Percentiles rank a stretch among this genome's conserved stretches.
Conservation (phyloP, 169 alveolate species). For the Plasmodium chabaudi region DNA sequence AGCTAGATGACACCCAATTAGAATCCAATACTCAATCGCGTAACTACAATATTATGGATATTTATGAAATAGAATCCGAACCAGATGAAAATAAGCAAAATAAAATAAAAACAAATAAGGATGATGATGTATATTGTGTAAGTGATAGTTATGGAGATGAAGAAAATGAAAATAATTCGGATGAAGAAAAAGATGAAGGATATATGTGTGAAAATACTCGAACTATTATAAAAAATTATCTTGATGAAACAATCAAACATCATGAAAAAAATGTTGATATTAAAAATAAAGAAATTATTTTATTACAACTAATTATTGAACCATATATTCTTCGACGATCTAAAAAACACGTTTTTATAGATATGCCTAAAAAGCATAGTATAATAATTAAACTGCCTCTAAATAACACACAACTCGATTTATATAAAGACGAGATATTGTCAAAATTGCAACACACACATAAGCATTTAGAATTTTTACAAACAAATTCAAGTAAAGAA, state of each 20-base stretch:
- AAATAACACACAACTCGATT: constrained; percentile 77
- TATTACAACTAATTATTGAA: constrained; percentile 87
- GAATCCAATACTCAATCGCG: background rate
- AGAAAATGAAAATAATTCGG: background rate
- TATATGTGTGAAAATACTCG: background rate
- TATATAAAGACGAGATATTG: constrained; percentile 79
- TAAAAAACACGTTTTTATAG: constrained; percentile 89
- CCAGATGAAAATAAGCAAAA: no score
- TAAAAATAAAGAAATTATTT: constrained; percentile 57
- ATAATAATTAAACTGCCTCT: constrained; percentile 77
- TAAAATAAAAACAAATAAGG: background rate
- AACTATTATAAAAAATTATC: constrained; percentile 36
- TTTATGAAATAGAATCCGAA: background rate
- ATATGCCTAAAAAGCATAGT: constrained; percentile 88
- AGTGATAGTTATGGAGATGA: background rate
- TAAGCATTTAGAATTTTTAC: constrained; percentile 57
- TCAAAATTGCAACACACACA: constrained; percentile 65
- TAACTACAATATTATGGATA: background rate
- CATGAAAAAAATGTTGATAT: constrained; percentile 41
- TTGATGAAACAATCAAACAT: constrained; percentile 38
- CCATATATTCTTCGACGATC: constrained; percentile 92
- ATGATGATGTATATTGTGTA: background rate
- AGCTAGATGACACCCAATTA: background rate
- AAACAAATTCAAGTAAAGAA: constrained; percentile 35
- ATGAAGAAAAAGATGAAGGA: background rate